A percentile compares a stretch with the other conserved stretches of the same genome.
phyloP scores from a whole-genome alignment of 345 rosid species.

The Rhodomyrtus tomentosa region DNA sequence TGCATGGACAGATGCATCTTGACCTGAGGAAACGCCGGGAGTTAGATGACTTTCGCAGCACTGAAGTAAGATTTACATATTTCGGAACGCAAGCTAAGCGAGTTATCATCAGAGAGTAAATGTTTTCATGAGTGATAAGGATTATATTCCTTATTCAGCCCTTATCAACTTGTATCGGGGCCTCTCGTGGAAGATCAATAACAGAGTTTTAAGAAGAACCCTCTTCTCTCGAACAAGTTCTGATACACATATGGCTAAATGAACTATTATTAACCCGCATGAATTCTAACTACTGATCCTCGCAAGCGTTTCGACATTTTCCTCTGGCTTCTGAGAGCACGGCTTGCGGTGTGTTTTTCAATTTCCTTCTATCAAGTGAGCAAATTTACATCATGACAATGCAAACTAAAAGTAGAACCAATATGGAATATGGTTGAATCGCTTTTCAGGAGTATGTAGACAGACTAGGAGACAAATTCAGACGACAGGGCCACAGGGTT shows the following conservation, averaged over 20 bases:
- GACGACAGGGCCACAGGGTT: background rate
- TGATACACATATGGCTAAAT: background rate
- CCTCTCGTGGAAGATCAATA: background rate
- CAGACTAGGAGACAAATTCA: background rate
- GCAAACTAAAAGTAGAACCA: background rate
- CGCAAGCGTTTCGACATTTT: background rate
- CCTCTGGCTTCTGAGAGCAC: background rate
- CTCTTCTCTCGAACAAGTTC: background rate
- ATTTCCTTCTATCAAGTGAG: background rate
- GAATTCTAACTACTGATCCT: background rate
- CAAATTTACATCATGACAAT: background rate
- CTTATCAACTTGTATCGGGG: background rate
- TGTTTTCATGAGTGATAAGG: background rate
- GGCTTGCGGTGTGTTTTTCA: background rate
- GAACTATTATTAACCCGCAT: background rate
- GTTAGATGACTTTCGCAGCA: background rate
- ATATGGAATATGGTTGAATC: background rate
- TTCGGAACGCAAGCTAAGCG: background rate
- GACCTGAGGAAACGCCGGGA: conserved; percentile 19
- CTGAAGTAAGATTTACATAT: background rate
- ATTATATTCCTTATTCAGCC: background rate
- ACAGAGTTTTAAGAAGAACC: background rate
- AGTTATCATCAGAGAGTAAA: background rate
- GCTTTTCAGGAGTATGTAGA: background rate
- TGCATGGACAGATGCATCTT: conserved; percentile 18